Conservation (phyloP, 2,329 filamentous ascomycete genomes). For the Aurifilum marmelostoma region DNA sequence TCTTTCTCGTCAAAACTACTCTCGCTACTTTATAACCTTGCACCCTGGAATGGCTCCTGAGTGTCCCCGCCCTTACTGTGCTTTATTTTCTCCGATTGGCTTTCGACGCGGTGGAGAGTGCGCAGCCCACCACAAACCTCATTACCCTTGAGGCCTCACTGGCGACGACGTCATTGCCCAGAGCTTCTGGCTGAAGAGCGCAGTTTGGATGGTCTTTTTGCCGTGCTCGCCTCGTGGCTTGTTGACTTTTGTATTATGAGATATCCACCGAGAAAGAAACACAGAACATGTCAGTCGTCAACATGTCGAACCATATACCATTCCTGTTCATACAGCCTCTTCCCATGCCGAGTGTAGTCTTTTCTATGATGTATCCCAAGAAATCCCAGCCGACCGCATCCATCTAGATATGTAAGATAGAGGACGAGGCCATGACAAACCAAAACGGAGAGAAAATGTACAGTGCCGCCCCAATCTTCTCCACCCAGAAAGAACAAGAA, state of each 20-base stretch:
- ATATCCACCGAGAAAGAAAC: not conserved
- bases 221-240: slow-evolving; percentile 49
- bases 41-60: not conserved
- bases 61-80: not conserved
- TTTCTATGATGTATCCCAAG: not conserved
- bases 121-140: not conserved
- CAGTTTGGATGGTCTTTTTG: not conserved
- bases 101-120: not conserved
- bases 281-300: too few relatives aligned
- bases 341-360: not conserved
- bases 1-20: not conserved
- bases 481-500: too few relatives aligned
- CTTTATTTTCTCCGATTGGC: slow-evolving; percentile 12
- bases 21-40: not conserved
- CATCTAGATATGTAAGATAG: not conserved
- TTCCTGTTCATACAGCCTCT: not conserved
- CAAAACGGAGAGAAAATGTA: not conserved
- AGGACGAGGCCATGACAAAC: not conserved
- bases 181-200: not conserved
- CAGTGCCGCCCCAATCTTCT: not conserved
- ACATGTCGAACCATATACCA: not conserved
- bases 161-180: not conserved
- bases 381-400: slow-evolving; percentile 5
- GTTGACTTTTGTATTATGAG: slow-evolving; percentile 1
- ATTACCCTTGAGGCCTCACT: not conserved